Conservation (phyloP, 345 rosid species). For the Ricinus communis region DNA sequence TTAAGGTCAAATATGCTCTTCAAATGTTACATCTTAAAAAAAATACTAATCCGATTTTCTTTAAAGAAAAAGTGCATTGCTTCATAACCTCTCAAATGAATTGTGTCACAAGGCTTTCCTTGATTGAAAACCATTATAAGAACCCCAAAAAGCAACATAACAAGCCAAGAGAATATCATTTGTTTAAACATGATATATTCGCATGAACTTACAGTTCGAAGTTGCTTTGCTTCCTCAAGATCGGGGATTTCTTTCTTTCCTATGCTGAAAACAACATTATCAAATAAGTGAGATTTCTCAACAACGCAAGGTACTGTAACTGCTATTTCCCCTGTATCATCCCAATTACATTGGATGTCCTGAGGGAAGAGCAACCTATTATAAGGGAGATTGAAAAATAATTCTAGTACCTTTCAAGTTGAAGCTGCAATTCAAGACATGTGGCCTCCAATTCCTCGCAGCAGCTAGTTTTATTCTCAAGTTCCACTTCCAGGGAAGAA, state of each 20-base stretch:
- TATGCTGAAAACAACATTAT: conserved; percentile 45
- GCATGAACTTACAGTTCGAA: conserved; percentile 59
- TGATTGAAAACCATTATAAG: not conserved
- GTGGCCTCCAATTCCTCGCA: conserved; percentile 49
- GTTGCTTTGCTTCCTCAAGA: conserved; percentile 49
- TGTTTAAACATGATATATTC: not conserved
- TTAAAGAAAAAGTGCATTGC: not conserved
- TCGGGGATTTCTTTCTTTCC: conserved; percentile 33
- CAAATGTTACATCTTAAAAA: not conserved
- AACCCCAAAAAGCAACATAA: not conserved
- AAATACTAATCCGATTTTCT: not conserved
- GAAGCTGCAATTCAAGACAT: conserved; percentile 45
- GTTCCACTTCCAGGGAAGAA: conserved; percentile 41
- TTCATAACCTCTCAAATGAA: too few species aligned
- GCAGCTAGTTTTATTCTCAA: conserved; percentile 42
- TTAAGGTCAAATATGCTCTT: not conserved
- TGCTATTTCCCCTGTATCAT: not conserved
- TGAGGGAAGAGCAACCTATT: not conserved
- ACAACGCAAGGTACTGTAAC: not conserved
- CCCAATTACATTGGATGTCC: not conserved
- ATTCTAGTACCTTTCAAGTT: conserved; percentile 50
- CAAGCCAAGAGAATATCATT: not conserved
- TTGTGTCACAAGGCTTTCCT: too few species aligned
- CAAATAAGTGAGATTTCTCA: conserved; percentile 22
- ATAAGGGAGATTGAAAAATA: not conserved